Base-by-base conservation (phyloP, 148 eudicot genomes). In the Euryodendron excelsum region DNA sequence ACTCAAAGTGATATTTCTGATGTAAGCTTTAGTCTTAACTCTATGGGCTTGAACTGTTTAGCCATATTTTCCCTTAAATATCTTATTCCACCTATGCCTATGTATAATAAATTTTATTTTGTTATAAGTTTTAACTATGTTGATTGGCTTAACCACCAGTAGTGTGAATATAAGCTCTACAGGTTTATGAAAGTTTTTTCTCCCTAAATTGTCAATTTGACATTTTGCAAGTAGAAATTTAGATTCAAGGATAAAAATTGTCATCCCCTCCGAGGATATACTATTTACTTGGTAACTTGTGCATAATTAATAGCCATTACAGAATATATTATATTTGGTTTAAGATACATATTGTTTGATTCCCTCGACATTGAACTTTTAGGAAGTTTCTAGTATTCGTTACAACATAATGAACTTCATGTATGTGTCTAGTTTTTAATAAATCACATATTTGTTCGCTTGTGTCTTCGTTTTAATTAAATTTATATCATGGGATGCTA, bases 1-100 rank as follows among this genome's bases (percentile, higher is more conserved):
- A 82, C 86, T 34, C 84, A 67, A 79, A 92, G 93, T 84, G 93
- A 94, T 66, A 41, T 89, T 83, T 77, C 80, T 78, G 98, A 92
- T 82, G 98, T 92, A 82, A 89, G 88, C 74, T 60, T 36, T 7
- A 15, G 14, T 77, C 69, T 27, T 23, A 60, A 21, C 48, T 68
- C 68, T 69, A n/a, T 47, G 25, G n/a, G 23, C 14, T 53, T 36
- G 55, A 34, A 44, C 33, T 69, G 73, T 2, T 23, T 45, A 12
- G 34, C 23, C 21, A 25, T 25, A 23, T 28, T 69, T 69, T 39
- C 21, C 36, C 21, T 13, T 25, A 7, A 69, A 17, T 69, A 27
- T 74, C 23, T 74, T 58, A 74, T 23, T 74, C 27, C 23, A 8
- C 15, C 68, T 7, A 9, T 39, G 44, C 13, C 25, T 27, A 12